phyloP scores from a whole-genome alignment of 768 basidiomycete genomes.

The Rubroboletus pulcherrimus region DNA sequence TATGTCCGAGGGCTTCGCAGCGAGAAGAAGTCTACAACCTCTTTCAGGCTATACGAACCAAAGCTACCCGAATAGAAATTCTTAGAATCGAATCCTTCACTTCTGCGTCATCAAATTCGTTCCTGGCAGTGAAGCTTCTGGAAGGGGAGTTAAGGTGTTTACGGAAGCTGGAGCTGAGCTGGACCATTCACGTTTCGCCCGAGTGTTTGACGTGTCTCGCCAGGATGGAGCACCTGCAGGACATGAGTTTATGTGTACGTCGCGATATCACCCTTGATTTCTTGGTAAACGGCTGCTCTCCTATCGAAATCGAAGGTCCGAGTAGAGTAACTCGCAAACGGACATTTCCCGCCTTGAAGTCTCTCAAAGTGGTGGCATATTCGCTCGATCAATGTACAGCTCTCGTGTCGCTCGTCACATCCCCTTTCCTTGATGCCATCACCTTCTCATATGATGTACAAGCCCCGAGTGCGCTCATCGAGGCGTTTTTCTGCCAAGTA shows the following conservation, averaged over 20 bases:
- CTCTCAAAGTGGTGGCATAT: slow-evolving; percentile 22
- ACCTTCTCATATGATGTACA: slow-evolving; percentile 27
- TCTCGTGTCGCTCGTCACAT: slow-evolving; percentile 22
- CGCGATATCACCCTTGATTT: slow-evolving; percentile 16
- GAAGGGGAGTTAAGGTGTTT: slow-evolving; percentile 18
- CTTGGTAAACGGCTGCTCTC: slow-evolving; percentile 9
- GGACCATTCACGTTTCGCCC: slow-evolving; percentile 21
- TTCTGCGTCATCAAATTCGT: slow-evolving; percentile 5
- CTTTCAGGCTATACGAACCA: slow-evolving; percentile 22
- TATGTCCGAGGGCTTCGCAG: slow-evolving; percentile 21
- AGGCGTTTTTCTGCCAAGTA: slow-evolving; percentile 24
- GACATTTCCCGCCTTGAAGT: slow-evolving; percentile 22
- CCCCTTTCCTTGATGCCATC: slow-evolving; percentile 21
- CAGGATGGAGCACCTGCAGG: slow-evolving; percentile 22
- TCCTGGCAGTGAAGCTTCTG: slow-evolving; percentile 15
- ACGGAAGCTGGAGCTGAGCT: slow-evolving; percentile 24
- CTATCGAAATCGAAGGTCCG: not conserved
- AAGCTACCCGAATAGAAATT: slow-evolving; percentile 16
- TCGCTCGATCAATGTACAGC: slow-evolving; percentile 29
- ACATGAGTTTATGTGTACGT: slow-evolving; percentile 20
- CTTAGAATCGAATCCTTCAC: slow-evolving; percentile 24
- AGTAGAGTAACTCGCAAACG: not conserved
- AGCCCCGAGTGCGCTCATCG: slow-evolving; percentile 18
- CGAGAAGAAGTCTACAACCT: slow-evolving; percentile 19
- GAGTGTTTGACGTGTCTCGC: slow-evolving; percentile 21